Evolutionary conservation across 2,329 filamentous ascomycete species (phyloP).

Genomic region (Trichoderma harzianum): DNA sequence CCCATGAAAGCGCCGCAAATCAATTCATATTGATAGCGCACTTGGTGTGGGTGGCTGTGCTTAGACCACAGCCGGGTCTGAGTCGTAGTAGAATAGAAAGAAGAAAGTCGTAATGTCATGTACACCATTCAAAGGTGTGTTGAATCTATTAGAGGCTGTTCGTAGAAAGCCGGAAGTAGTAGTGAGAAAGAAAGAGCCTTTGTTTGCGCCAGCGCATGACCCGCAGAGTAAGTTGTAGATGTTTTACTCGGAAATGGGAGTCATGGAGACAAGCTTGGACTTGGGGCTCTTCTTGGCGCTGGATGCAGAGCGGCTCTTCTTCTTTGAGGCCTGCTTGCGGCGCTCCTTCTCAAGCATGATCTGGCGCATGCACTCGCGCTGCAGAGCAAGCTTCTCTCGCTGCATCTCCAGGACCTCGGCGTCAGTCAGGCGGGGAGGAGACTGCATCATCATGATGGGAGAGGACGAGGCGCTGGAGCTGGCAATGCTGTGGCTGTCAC

Average conservation of each 20-base stretch:
- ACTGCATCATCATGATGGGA: slow-evolving; percentile 28
- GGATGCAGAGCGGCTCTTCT: slow-evolving; percentile 37
- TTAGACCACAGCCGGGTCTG: background rate
- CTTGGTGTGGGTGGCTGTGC: slow-evolving; percentile 3
- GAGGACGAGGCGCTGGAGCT: slow-evolving; percentile 43
- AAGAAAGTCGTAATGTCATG: slow-evolving; percentile 6
- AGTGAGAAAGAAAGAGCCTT: background rate
- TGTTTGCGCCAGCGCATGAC: slow-evolving; percentile 11
- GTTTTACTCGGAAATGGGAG: slow-evolving; percentile 49
- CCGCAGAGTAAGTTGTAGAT: background rate
- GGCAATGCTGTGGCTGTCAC: slow-evolving; percentile 47
- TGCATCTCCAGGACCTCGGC: slow-evolving; percentile 50
- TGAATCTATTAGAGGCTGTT: slow-evolving; percentile 1
- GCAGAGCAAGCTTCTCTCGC: slow-evolving; percentile 48
- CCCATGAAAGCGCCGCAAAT: slow-evolving; percentile 3
- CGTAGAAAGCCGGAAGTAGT: background rate
- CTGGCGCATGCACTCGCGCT: slow-evolving; percentile 51
- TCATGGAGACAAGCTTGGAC: slow-evolving; percentile 48
- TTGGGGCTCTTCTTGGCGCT: slow-evolving; percentile 50
- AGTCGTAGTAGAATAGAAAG: background rate
- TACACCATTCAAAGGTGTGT: background rate
- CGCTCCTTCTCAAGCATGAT: slow-evolving; percentile 54
- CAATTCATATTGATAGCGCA: slow-evolving; percentile 11
- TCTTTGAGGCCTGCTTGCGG: slow-evolving; percentile 40
- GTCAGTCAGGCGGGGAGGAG: slow-evolving; percentile 40